phyloP scores from a whole-genome alignment of 768 basidiomycete genomes.

The Trametes cubensis region DNA sequence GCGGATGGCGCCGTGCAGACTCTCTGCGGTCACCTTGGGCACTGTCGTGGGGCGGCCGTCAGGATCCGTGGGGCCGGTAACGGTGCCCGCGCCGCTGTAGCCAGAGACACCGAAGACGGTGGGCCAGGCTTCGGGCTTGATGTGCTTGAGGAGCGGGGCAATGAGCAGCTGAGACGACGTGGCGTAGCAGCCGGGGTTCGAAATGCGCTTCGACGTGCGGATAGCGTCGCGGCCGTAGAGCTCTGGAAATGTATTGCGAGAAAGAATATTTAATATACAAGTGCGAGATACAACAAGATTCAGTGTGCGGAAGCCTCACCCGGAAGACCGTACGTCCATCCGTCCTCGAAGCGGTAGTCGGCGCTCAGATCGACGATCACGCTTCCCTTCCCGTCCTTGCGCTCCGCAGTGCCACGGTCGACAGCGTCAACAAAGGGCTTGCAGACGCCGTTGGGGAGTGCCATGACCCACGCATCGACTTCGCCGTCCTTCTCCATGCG shows the following conservation, averaged over 20 bases:
- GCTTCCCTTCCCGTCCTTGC: constrained; percentile 54
- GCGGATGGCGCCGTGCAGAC: constrained; percentile 71
- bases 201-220: constrained; percentile 77
- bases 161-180: constrained; percentile 91
- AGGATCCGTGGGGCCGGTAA: constrained; percentile 61
- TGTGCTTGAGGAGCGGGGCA: constrained; percentile 80
- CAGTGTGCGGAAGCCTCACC: constrained; percentile 69
- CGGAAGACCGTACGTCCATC: constrained; percentile 97
- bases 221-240: constrained; percentile 78
- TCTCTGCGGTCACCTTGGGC: constrained; percentile 81
- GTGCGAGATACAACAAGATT: constrained; percentile 36
- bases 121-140: constrained; percentile 63
- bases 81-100: constrained; percentile 93
- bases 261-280: constrained; percentile 36
- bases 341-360: constrained; percentile 92
- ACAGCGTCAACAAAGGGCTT: constrained; percentile 97
- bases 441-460: constrained; percentile 95
- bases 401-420: constrained; percentile 69
- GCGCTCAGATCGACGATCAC: constrained; percentile 93
- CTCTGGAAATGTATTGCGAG: constrained; percentile 55
- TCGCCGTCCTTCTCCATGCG: constrained; percentile 86
- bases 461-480: constrained; percentile 99
- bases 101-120: constrained; percentile 94
- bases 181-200: constrained; percentile 98
- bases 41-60: constrained; percentile 73